Evolutionary conservation across 116 monocot species (phyloP).

Genomic region (Papilionanthe hybrid): DNA sequence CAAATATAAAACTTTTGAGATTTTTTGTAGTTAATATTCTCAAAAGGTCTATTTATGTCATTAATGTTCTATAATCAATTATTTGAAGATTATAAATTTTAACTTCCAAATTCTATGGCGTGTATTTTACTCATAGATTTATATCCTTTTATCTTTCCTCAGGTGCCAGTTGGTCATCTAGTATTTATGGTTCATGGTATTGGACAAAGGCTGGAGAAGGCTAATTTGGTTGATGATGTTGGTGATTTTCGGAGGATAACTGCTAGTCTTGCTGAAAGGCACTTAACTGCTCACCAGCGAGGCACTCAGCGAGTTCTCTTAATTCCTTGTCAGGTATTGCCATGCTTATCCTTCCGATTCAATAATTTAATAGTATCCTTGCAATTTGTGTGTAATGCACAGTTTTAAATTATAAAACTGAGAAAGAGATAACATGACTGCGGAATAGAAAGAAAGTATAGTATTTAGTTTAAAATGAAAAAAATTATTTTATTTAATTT

Average conservation of each 20-base stretch:
- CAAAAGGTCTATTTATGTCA: too few species aligned
- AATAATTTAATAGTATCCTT: neutral
- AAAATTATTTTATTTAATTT: neutral
- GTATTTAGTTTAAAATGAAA: neutral
- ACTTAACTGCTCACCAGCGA: constrained; percentile 78
- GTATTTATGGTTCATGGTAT: constrained; percentile 99
- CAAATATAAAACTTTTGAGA: too few species aligned
- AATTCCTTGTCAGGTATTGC: constrained; percentile 93
- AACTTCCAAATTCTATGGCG: neutral
- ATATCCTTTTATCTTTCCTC: neutral
- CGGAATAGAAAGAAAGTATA: neutral
- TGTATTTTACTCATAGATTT: neutral
- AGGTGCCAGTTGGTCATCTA: constrained; percentile 98
- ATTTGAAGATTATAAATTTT: neutral
- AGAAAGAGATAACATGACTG: neutral
- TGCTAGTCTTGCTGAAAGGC: constrained; percentile 75
- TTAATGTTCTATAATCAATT: too few species aligned
- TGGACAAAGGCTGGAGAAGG: constrained; percentile 92
- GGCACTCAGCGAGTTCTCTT: constrained; percentile 90
- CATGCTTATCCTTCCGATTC: neutral
- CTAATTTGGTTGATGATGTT: constrained; percentile 98
- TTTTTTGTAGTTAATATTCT: too few species aligned
- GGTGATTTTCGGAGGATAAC: constrained; percentile 91
- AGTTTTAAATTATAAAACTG: neutral
- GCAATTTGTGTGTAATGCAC: neutral